Evolutionary conservation across 352 stramenopile species (phyloP).

Genomic region (Plasmopara halstedii): DNA sequence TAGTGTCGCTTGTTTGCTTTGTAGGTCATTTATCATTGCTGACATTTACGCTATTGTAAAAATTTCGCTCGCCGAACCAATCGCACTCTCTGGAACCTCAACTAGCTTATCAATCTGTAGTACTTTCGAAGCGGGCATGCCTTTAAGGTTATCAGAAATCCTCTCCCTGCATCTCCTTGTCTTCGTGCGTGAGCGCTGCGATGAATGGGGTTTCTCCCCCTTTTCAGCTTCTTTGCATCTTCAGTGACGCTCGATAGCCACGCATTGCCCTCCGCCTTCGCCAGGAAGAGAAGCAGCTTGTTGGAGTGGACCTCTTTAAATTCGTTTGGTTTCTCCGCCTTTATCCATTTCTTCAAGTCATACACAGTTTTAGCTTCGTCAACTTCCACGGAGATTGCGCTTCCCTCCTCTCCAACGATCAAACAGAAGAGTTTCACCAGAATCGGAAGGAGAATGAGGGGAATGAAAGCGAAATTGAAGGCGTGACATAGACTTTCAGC

Average conservation of each 20-base stretch:
- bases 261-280: not conserved
- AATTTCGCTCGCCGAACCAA: not conserved
- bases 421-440: too few relatives aligned
- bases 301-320: too few relatives aligned
- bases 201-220: not conserved
- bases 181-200: not conserved
- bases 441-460: too few relatives aligned
- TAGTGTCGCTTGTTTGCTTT: not conserved
- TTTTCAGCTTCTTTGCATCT: not conserved
- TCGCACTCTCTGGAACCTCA: too few relatives aligned
- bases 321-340: not conserved
- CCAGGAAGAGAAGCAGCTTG: too few relatives aligned
- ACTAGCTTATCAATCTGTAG: not conserved
- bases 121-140: not conserved
- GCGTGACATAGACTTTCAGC: too few relatives aligned
- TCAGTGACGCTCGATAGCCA: not conserved
- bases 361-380: too few relatives aligned
- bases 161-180: not conserved
- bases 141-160: not conserved
- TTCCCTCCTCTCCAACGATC: too few relatives aligned
- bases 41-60: not conserved
- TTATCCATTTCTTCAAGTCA: not conserved
- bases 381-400: too few relatives aligned
- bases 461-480: too few relatives aligned
- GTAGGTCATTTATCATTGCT: not conserved